Evolutionary conservation across 371 early-diverging fungal genomes (phyloP), one percentile per base, ranked within the genome.

Genomic region (Mucor sp.): DNA sequence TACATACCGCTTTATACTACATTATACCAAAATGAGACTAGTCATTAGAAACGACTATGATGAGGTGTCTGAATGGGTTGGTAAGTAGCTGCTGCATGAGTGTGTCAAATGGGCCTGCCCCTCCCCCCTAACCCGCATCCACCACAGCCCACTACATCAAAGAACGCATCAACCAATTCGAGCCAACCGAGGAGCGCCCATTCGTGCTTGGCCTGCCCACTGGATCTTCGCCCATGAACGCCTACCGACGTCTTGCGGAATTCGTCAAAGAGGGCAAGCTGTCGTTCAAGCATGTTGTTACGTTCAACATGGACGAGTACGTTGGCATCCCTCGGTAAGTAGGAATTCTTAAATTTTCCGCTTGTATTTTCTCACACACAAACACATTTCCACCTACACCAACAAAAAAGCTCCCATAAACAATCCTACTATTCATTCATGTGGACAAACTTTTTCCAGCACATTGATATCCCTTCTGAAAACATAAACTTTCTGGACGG

Each of bases 381-480:
- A n/a, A 48, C 48, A 48, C 48, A 23, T 12, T 23, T 7, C 6
- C 4, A 50, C 48, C 19, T 21, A 48, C n/a, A 58, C 58, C 12
- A 35, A 55, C 25, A 53, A 59, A 44, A 63, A 63, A 83, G 86
- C 62, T 87, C 92, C 62, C 94, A 93, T 69, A 91, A 90, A 23
- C 93, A 95, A 75, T 90, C 91, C 48, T 94, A 95, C 80, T 93
- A 93, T 79, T 89, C 92, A 6, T 95, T 94, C 76, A 95, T 95
- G 95, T 92, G 89, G 87, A 91, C 84, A 61, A 81, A 94, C 63
- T 80, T 95, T 25, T 95, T 94, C 81, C 87, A 90, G 71, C 92
- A 94, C 70, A 85, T 95, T 48, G 90, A 95, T 68, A 92, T 95
- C 65, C 75, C 81, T 9, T 86, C 90, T 0, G 86, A 91, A 67